Conservation (phyloP, 345 rosid species). For the Syzygium oleosum region DNA sequence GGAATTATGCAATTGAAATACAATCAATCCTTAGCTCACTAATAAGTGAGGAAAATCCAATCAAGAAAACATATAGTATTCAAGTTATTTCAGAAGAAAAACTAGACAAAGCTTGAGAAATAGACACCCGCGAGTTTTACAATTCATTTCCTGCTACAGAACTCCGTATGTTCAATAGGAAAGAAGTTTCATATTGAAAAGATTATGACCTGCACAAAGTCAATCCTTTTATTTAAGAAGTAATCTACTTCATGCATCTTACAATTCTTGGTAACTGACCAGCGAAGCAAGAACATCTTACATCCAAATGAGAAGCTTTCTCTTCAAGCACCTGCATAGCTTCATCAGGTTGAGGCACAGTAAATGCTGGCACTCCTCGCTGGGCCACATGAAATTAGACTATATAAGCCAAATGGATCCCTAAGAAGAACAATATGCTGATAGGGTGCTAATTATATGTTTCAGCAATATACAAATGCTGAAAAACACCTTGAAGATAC, state of each 20-base stretch:
- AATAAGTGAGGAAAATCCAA: neutral
- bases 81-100: neutral
- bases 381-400: conserved; percentile 15
- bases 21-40: neutral
- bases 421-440: neutral
- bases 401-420: neutral
- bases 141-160: neutral
- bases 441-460: neutral
- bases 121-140: neutral
- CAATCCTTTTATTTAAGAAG: neutral
- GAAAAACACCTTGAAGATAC: conserved; percentile 78
- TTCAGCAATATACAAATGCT: neutral
- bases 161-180: neutral
- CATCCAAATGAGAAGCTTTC: conserved; percentile 63
- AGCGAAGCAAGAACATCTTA: conserved; percentile 15
- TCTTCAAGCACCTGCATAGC: conserved; percentile 89
- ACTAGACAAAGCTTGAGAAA: neutral
- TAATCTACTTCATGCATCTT: neutral
- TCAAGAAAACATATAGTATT: neutral
- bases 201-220: neutral
- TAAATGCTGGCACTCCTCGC: conserved; percentile 78
- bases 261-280: neutral
- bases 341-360: conserved; percentile 95
- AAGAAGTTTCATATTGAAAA: neutral
- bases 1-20: neutral